phyloP scores from a whole-genome alignment of 2,329 filamentous ascomycete species.

The Trichoderma aggressivum region DNA sequence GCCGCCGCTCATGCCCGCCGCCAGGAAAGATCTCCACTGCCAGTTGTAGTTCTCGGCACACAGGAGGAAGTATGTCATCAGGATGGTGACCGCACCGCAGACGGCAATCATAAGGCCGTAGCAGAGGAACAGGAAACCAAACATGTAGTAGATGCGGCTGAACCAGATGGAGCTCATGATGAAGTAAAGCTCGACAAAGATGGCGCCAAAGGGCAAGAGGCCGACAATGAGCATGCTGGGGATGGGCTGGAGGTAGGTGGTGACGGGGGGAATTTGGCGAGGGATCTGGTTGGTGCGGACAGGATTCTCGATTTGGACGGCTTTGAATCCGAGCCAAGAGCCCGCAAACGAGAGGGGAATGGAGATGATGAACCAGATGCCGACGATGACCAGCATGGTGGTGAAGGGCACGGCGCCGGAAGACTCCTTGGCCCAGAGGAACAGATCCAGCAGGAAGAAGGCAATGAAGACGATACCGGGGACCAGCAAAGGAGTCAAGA shows the following conservation, averaged over 20 bases:
- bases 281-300: conserved; percentile 98
- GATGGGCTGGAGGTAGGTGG: conserved; percentile 78
- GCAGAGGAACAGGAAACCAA: conserved; percentile 96
- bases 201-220: conserved; percentile 89
- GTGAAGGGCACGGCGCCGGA: conserved; percentile 94
- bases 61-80: conserved; percentile 94
- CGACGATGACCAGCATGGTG: conserved; percentile 90
- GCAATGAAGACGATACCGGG: conserved; percentile 79
- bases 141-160: conserved; percentile 99
- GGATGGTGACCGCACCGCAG: conserved; percentile 82
- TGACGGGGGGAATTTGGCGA: conserved; percentile 83
- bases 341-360: conserved; percentile 86
- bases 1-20: conserved; percentile 81
- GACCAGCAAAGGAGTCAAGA: conserved; percentile 78
- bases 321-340: conserved; percentile 89
- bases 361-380: conserved; percentile 96
- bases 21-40: conserved; percentile 95
- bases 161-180: conserved; percentile 99
- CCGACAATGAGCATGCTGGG: conserved; percentile 91
- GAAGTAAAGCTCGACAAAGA: conserved; percentile 98
- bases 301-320: conserved; percentile 67
- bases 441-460: conserved; percentile 94
- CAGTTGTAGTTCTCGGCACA: conserved; percentile 98
- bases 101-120: conserved; percentile 97
- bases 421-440: conserved; percentile 90